Evolutionary conservation across 306 rosid genomes (phyloP), one percentile per base, ranked within the genome.

Genomic region (Cucurbita ficifolia): DNA sequence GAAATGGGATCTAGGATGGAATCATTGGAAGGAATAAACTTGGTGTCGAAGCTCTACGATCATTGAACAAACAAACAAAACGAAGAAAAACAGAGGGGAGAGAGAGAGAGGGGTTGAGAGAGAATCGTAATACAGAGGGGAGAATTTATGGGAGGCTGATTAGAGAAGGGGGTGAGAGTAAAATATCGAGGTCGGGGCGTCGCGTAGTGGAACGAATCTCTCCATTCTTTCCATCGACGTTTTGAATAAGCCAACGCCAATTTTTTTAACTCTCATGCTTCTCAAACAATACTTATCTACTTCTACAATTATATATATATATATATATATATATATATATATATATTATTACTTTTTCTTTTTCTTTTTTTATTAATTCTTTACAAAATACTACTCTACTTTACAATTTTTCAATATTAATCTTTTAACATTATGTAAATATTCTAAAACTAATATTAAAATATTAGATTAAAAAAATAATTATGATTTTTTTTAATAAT

Each of bases 171-270:
- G 35, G 65, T 9, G 8, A 12, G 45, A 67, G 79, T 81, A 40
- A 68, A 73, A 81, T 63, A 76, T 67, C 94, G 70, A 83, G 77
- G 88, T 84, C 98, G 96, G 79, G 96, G 77, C 96, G 97, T 93
- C 97, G 96, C 97, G 78, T 88, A 88, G 56, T 52, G 40, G 19
- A 82, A 56, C 83, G 83, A 90, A 84, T 89, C 90, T 89, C 90
- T 88, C 70, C 38, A 19, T 19, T 42, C 10, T 64, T 64, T 40
- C n/a, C 51, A 40, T 64, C n/a, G 6, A 18, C 4, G 0, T 49
- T 69, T 24, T 50, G 22, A 19, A 69, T 24, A 48, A 48, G 3
- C 58, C 53, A 67, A 21, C 1, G 1, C 33, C 33, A 29, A 29
- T 5, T 19, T 43, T 19, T 65, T 2, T 19, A 2, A 8, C 1